Conservation (phyloP, 2,329 filamentous ascomycete genomes). For the Berkeleyomyces basicola region DNA sequence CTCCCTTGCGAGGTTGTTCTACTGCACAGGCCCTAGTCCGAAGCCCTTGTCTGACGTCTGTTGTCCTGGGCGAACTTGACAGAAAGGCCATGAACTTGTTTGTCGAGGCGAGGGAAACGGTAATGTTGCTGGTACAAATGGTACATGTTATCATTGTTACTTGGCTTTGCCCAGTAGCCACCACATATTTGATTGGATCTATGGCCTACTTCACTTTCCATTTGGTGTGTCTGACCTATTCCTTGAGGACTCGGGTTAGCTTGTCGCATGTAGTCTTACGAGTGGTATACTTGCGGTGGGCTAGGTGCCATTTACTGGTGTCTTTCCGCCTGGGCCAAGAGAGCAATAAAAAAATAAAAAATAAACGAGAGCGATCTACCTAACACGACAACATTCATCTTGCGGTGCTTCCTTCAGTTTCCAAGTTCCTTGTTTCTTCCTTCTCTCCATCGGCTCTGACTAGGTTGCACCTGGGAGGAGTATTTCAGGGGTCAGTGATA, state of each 20-base stretch:
- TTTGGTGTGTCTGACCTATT: too few relatives aligned
- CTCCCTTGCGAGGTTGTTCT: neutral
- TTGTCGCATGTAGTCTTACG: neutral
- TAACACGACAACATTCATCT: neutral
- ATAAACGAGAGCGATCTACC: neutral
- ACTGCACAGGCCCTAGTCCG: neutral
- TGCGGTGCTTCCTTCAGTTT: neutral
- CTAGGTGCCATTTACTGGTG: neutral
- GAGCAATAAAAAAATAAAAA: neutral
- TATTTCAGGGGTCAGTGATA: conserved; percentile 2
- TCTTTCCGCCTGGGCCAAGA: neutral
- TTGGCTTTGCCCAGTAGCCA: too few relatives aligned
- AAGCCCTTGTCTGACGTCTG: conserved; percentile 1
- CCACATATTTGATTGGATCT: too few relatives aligned
- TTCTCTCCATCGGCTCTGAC: neutral
- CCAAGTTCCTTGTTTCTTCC: conserved; percentile 1
- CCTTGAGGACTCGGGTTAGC: neutral
- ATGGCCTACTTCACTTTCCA: too few relatives aligned
- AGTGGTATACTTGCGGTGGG: neutral
- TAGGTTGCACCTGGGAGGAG: neutral
- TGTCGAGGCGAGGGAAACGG: neutral
- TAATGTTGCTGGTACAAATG: too few relatives aligned
- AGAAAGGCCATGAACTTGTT: neutral
- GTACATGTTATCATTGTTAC: too few relatives aligned
- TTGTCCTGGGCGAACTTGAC: neutral